A percentile compares a stretch with the other conserved stretches of the same genome.
Evolutionary conservation across 108 stramenopile genomes (phyloP).

Genomic region (Poteriospumella lacustris): DNA sequence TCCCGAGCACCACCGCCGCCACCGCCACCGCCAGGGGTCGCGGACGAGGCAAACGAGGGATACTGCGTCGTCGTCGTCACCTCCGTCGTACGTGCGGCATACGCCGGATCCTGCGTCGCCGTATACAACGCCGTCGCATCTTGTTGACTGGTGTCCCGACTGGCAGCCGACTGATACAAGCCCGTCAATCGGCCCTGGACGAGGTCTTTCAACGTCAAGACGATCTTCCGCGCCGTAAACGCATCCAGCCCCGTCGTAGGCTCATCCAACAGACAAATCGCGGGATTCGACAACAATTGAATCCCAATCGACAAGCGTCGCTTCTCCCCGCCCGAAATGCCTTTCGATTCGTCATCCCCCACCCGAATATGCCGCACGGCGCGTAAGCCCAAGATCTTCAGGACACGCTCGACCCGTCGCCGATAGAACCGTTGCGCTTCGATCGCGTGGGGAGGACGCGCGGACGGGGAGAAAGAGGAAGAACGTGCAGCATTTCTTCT

Average conservation of each 20-base stretch:
- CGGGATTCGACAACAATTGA: slow-evolving; percentile 25
- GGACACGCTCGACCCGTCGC: neutral
- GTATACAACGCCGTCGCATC: no score
- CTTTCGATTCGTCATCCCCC: slow-evolving; percentile 22
- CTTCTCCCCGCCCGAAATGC: slow-evolving; percentile 56
- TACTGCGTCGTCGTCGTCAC: no score
- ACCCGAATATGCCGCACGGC: neutral
- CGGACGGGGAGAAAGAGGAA: neutral
- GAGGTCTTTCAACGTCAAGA: neutral
- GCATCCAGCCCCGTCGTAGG: slow-evolving; percentile 69
- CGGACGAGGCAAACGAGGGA: no score
- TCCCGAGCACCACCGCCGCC: no score
- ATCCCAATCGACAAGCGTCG: slow-evolving; percentile 50
- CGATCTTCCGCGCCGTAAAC: slow-evolving; percentile 52
- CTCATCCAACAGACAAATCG: slow-evolving; percentile 40
- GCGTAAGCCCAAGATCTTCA: neutral
- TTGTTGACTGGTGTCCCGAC: no score
- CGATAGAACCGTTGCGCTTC: no score
- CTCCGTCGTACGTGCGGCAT: no score
- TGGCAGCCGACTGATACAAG: no score
- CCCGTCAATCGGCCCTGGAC: no score
- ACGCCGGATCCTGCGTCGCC: no score
- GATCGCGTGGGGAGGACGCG: no score
- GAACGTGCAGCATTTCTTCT: no score
- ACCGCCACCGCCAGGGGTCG: neutral